Percentiles rank a stretch among this genome's conserved stretches.
These are phyloP conservation scores for Ziziphus jujuba DNA, from an alignment of 306 rosid genomes.

Conservation along the genomic window DNA sequence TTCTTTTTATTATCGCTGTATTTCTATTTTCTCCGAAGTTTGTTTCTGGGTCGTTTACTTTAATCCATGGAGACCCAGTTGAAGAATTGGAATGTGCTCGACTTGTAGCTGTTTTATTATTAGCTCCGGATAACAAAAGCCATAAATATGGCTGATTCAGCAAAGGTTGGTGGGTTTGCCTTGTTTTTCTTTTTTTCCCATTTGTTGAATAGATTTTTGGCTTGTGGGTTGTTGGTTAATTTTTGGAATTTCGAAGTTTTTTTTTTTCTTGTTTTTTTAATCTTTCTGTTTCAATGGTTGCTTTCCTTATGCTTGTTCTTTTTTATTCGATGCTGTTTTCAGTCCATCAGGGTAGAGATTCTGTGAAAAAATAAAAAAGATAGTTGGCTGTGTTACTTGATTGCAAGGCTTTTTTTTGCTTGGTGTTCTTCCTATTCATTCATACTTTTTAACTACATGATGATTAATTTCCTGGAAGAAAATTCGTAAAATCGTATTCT, in stretches of 20 bases:
- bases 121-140: background rate
- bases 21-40: background rate
- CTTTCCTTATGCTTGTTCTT: background rate
- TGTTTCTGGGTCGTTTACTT: background rate
- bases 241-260: background rate
- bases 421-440: too few relatives aligned
- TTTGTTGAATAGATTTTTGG: background rate
- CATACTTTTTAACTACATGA: too few relatives aligned
- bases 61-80: background rate
- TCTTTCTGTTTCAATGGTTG: too few relatives aligned
- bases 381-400: too few relatives aligned
- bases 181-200: background rate
- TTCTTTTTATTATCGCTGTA: too few relatives aligned
- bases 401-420: too few relatives aligned
- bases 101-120: background rate
- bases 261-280: too few relatives aligned
- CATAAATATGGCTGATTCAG: slow-evolving; percentile 6
- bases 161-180: slow-evolving; percentile 2
- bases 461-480: too few relatives aligned
- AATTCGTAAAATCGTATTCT: too few relatives aligned
- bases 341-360: background rate
- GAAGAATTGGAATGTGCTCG: background rate
- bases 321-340: background rate
- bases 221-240: background rate
- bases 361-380: too few relatives aligned